Evolutionary conservation across 495 filamentous ascomycete genomes (phyloP).

Genomic region (Pyrenula massariospora): DNA sequence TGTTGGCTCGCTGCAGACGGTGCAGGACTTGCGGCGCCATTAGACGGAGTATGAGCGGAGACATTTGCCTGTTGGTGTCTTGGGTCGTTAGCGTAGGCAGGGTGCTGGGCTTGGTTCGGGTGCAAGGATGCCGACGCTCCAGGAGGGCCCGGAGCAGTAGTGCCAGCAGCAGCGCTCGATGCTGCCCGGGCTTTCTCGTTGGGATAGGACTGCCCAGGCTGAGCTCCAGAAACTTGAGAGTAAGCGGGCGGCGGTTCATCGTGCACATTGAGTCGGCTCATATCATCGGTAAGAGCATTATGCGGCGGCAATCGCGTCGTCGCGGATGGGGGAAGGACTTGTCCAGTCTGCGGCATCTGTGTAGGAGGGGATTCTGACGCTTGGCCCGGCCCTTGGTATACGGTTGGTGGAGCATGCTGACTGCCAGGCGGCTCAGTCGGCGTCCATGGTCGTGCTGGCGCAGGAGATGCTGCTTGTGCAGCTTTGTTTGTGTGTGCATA

Average conservation of each 20-base stretch:
- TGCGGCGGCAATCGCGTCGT: slow-evolving; percentile 19
- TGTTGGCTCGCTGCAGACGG: slow-evolving; percentile 12
- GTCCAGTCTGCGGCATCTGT: slow-evolving; percentile 15
- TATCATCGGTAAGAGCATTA: slow-evolving; percentile 72
- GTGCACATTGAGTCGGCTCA: slow-evolving; percentile 74
- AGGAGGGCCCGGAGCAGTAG: slow-evolving; percentile 17
- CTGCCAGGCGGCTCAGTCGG: slow-evolving; percentile 85
- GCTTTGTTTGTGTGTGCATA: slow-evolving; percentile 47
- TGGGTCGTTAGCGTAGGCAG: slow-evolving; percentile 78
- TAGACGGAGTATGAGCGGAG: slow-evolving; percentile 2
- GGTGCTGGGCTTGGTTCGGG: slow-evolving; percentile 43
- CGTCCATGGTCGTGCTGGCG: slow-evolving; percentile 74
- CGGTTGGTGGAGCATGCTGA: slow-evolving; percentile 81
- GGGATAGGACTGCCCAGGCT: slow-evolving; percentile 51
- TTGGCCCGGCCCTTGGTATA: slow-evolving; percentile 73
- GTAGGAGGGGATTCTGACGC: slow-evolving; percentile 20
- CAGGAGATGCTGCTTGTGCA: slow-evolving; percentile 24
- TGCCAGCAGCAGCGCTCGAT: slow-evolving; percentile 14
- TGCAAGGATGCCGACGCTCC: slow-evolving; percentile 21
- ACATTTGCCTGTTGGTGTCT: slow-evolving; percentile 25
- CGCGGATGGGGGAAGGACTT: slow-evolving; percentile 17
- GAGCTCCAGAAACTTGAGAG: slow-evolving; percentile 54
- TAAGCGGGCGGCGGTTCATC: slow-evolving; percentile 88
- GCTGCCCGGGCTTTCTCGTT: slow-evolving; percentile 56
- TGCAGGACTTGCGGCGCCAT: slow-evolving; percentile 17